Base-by-base conservation (phyloP, 2,329 filamentous ascomycete species). In the Hansfordia pulvinata region DNA sequence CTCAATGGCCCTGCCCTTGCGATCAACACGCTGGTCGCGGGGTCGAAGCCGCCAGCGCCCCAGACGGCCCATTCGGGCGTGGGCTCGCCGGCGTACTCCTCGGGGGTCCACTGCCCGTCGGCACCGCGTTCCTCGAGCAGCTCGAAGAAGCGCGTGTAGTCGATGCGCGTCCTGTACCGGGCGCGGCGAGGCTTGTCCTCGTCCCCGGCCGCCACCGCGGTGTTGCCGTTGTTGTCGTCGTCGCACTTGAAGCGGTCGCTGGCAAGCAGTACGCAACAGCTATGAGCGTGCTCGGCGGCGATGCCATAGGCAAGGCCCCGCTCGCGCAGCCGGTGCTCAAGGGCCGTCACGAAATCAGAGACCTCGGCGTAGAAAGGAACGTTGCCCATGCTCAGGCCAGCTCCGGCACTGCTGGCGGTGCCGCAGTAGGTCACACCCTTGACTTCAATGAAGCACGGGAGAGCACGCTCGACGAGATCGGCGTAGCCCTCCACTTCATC, bases 391-490 rank as follows among this genome's bases (percentile, higher is more conserved):
- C 76, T 90, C 24, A 96, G 62, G 0, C 88, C 88, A 1, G 84
- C 86, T 28, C 76, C 78, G 4, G 80, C 76, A 7, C 81, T 81
- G 1, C 84, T 84, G 6, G 77, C 77, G 0, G 88, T 96, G 20
- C 90, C 90, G 53, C 90, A 96, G 58, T 90, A 96, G 1, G 88
- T 96, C 19, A 96, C 88, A 29, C 88, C 88, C 59, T 96, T 96
- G 51, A 96, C 69, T 58, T 96, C 88, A 25, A 96, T 74, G 46
- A 96, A 93, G 50, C 83, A 88, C 0, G 88, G 88, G 13, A 93
- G 62, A 1, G 80, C 86, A 37, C 76, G 74, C 46, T 86, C 81
- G 11, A 96, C 80, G 2, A 96, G 72, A 43, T 83, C 75, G 0
- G 88, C 88, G 45, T 98, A 96, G 4, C 88, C 88, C 37, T 77